phyloP scores from a whole-genome alignment of 441 rosid species.

The Melastoma candidum region DNA sequence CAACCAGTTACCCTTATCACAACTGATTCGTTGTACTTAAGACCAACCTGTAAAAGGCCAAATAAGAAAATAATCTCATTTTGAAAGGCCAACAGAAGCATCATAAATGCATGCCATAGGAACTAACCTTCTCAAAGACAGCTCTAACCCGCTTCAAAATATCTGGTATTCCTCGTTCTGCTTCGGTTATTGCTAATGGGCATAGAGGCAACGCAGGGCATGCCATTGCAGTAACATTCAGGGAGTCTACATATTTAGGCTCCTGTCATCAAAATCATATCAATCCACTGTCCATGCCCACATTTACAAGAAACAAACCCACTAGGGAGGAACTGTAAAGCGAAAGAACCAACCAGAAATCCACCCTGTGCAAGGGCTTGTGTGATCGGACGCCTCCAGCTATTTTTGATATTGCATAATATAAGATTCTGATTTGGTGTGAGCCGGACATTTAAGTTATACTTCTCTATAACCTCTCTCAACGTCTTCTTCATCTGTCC shows the following conservation, averaged over 20 bases:
- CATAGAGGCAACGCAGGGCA: conserved; percentile 97
- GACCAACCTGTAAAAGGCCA: conserved; percentile 53
- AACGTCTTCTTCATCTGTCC: conserved; percentile 86
- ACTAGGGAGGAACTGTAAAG: background rate
- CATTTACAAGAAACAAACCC: too few relatives aligned
- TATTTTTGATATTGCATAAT: conserved; percentile 66
- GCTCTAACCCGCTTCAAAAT: conserved; percentile 82
- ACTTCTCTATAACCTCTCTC: conserved; percentile 91
- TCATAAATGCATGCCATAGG: too few relatives aligned
- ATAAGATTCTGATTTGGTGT: conserved; percentile 92
- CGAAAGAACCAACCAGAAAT: conserved; percentile 54
- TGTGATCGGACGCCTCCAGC: conserved; percentile 79
- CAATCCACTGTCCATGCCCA: too few relatives aligned
- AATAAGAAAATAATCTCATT: too few relatives aligned
- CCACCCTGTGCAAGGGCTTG: conserved; percentile 89
- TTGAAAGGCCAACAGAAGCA: too few relatives aligned
- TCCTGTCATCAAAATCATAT: conserved; percentile 35
- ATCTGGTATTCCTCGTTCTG: conserved; percentile 93
- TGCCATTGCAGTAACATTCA: conserved; percentile 95
- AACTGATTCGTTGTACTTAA: conserved; percentile 73
- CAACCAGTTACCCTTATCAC: conserved; percentile 92
- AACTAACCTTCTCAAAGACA: conserved; percentile 79
- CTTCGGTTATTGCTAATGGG: conserved; percentile 93
- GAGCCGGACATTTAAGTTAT: conserved; percentile 70
- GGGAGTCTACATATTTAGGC: conserved; percentile 77